Evolutionary conservation across 148 eudicot genomes (phyloP), one percentile per base, ranked within the genome.

Genomic region (Rhododendron ferrugineum): DNA sequence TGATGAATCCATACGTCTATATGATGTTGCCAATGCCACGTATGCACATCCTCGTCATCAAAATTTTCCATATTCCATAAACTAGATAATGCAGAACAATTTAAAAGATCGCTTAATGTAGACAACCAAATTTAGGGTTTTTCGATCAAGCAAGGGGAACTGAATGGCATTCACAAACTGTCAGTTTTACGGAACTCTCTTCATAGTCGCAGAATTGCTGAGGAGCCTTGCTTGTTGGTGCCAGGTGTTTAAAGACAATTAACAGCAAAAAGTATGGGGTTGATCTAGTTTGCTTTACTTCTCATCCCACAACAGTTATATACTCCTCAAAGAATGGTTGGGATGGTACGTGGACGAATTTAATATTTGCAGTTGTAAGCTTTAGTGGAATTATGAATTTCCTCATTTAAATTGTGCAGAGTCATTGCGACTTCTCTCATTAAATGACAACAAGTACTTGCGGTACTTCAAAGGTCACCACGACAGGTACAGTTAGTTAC

Each of bases 321-420:
- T 97, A 97, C 90, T 97, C 99, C 72, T 97, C 99, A 70, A 97
- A 95, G 91, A 97, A 97, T 92, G 99, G 99, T 47, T 97, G 99
- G 99, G 99, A 97, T 91, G 99, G 99, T 97, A 93, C 79, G 94
- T 81, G 80, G 74, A 75, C 82, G 73, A 47, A 26, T 40, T 34
- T 46, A 34, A 46, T 28, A 28, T 13, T 66, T 84, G 3, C 50
- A 42, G 8, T 37, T 58, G 8, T 56, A 60, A 72, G 40, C 1
- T 32, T 75, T 58, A 14, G 56, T 22, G 16, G 30, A 54, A 78
- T 62, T 8, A 66, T 80, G 76, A 66, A 84, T 78, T 26, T 20
- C 26, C 28, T 42, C 79, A 15, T 30, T 79, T 81, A 42, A 42
- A 14, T 50, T 85, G 32, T 86, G 86, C 95, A 97, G 99, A 97